Conservation (phyloP, 2,329 filamentous ascomycete genomes). For the Apiospora phragmitis region DNA sequence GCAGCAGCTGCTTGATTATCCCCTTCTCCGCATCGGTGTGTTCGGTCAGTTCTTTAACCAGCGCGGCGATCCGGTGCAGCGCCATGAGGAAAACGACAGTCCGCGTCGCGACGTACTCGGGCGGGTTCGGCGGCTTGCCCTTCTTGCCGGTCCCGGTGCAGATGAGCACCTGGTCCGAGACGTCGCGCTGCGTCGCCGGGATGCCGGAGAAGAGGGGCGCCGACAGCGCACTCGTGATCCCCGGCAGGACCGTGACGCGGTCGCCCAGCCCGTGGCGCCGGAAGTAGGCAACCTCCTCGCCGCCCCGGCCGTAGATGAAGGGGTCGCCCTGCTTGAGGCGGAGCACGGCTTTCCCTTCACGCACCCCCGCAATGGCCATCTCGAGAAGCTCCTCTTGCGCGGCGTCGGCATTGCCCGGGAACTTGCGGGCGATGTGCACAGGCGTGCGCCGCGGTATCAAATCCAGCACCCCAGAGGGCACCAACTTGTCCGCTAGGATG, state of each 20-base stretch:
- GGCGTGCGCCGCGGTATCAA: conserved; percentile 87
- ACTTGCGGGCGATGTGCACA: conserved; percentile 92
- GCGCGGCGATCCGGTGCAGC: conserved; percentile 75
- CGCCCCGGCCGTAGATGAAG: conserved; percentile 92
- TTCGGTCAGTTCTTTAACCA: conserved; percentile 70
- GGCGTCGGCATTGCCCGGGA: conserved; percentile 92
- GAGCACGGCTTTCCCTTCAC: conserved; percentile 74
- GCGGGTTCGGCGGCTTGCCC: conserved; percentile 78
- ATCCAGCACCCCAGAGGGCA: conserved; percentile 81
- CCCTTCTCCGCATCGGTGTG: conserved; percentile 34
- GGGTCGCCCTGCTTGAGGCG: conserved; percentile 95
- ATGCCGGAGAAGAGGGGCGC: conserved; percentile 88
- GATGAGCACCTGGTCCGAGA: conserved; percentile 91
- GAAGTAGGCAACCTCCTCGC: conserved; percentile 90
- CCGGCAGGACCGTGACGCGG: conserved; percentile 72
- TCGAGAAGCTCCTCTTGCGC: conserved; percentile 88
- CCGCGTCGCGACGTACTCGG: conserved; percentile 71
- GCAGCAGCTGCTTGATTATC: conserved; percentile 24
- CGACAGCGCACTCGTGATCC: conserved; percentile 84
- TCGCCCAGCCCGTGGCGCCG: conserved; percentile 66
- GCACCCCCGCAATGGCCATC: conserved; percentile 68
- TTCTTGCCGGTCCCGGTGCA: conserved; percentile 95
- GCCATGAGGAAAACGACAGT: conserved; percentile 97
- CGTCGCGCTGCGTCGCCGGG: conserved; percentile 83
- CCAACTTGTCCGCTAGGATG: conserved; percentile 84